phyloP scores from a whole-genome alignment of 768 basidiomycete genomes.

The Mycena rebaudengoi region DNA sequence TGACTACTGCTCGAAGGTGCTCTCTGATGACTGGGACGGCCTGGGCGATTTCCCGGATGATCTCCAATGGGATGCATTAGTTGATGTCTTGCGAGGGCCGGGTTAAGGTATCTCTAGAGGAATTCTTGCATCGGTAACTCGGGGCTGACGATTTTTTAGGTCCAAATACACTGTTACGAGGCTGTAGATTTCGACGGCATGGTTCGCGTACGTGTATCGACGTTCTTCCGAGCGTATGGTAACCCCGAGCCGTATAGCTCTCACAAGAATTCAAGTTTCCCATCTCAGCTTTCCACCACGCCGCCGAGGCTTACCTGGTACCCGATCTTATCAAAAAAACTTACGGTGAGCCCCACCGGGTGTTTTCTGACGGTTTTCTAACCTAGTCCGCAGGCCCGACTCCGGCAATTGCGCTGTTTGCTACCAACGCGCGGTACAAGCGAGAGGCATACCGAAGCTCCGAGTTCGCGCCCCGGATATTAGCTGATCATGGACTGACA shows the following conservation, averaged over 20 bases:
- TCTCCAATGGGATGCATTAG: constrained; percentile 81
- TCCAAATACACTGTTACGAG: constrained; percentile 65
- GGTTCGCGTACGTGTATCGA: constrained; percentile 61
- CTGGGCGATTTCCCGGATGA: constrained; percentile 72
- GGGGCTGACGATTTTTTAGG: constrained; percentile 35
- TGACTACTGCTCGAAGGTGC: constrained; percentile 63
- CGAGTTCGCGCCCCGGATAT: constrained; percentile 80
- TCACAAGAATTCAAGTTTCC: constrained; percentile 88
- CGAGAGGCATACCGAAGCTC: constrained; percentile 84
- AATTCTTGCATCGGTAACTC: too few relatives aligned
- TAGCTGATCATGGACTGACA: constrained; percentile 71
- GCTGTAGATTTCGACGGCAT: constrained; percentile 77
- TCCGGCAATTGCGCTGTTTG: constrained; percentile 84
- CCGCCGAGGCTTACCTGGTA: constrained; percentile 85
- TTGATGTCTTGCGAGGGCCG: constrained; percentile 81
- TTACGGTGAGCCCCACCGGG: constrained; percentile 56
- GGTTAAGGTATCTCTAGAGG: constrained; percentile 64
- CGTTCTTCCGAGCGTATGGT: neutral
- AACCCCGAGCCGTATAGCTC: constrained; percentile 51
- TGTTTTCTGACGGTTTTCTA: neutral
- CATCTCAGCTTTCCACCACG: constrained; percentile 80
- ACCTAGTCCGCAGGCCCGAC: constrained; percentile 56
- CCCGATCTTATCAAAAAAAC: constrained; percentile 77
- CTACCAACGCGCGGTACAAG: constrained; percentile 66
- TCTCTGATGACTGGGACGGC: constrained; percentile 55